Percentiles rank a stretch among this genome's conserved stretches.
Evolutionary conservation across 768 basidiomycete species (phyloP).

Genomic region (Lactifluus subvellereus): DNA sequence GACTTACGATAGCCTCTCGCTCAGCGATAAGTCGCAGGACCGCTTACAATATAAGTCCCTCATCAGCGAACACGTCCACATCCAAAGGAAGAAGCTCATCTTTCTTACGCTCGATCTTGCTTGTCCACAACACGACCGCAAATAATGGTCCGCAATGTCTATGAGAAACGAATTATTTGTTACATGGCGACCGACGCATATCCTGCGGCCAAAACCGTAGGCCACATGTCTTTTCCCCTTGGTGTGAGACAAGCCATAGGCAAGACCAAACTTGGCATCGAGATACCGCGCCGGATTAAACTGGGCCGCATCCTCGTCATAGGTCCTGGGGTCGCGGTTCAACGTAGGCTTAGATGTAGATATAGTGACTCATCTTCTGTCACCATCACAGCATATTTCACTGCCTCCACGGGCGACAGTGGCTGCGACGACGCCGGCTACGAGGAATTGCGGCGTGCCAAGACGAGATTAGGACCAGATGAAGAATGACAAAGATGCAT

Average conservation of each 20-base stretch:
- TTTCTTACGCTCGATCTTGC: slow-evolving; percentile 15
- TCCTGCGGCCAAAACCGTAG: slow-evolving; percentile 29
- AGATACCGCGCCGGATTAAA: slow-evolving; percentile 28
- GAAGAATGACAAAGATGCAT: too few relatives aligned
- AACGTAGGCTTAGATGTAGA: neutral
- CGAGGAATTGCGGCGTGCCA: too few relatives aligned
- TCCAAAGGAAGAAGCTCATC: slow-evolving; percentile 10
- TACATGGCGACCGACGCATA: slow-evolving; percentile 6
- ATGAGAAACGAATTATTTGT: slow-evolving; percentile 32
- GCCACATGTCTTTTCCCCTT: slow-evolving; percentile 28
- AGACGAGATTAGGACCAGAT: too few relatives aligned
- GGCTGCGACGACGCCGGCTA: too few relatives aligned
- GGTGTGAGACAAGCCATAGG: slow-evolving; percentile 18
- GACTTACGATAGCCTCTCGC: neutral
- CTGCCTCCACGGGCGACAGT: too few relatives aligned
- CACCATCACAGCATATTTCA: too few relatives aligned
- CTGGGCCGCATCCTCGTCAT: slow-evolving; percentile 24
- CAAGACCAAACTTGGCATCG: slow-evolving; percentile 24
- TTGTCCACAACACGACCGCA: slow-evolving; percentile 28
- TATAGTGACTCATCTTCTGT: too few relatives aligned
- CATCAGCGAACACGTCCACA: neutral
- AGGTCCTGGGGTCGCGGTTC: slow-evolving; percentile 27
- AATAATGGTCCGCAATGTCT: too few relatives aligned
- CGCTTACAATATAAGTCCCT: slow-evolving; percentile 3
- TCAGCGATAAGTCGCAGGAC: too few relatives aligned